A percentile compares a stretch with the other conserved stretches of the same genome.
Evolutionary conservation across 257 asterid species (phyloP).

Genomic region (Penstemon davidsonii): DNA sequence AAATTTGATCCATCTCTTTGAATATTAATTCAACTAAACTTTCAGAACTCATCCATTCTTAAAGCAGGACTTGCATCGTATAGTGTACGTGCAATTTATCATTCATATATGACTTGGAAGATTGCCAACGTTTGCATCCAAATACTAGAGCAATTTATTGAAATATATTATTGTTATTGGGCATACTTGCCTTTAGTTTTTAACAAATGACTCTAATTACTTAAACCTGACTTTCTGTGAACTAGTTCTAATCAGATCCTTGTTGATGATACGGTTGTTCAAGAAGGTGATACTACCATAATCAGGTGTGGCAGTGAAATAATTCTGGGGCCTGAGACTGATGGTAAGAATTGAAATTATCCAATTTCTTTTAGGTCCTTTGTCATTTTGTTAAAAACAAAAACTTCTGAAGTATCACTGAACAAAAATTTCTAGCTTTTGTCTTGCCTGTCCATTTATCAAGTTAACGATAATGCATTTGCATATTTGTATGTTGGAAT

Average conservation of each 20-base stretch:
- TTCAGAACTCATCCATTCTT: too few relatives aligned
- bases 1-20: too few relatives aligned
- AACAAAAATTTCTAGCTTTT: neutral
- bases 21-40: too few relatives aligned
- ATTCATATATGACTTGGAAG: too few relatives aligned
- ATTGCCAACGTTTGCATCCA: conserved; percentile 7
- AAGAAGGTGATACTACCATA: conserved; percentile 50
- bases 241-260: conserved; percentile 53
- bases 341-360: conserved; percentile 43
- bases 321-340: conserved; percentile 55
- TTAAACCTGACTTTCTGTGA: conserved; percentile 25
- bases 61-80: too few relatives aligned
- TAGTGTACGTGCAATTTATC: too few relatives aligned
- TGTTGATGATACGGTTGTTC: conserved; percentile 70
- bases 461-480: conserved; percentile 7
- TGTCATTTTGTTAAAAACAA: conserved; percentile 2
- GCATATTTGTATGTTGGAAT: conserved; percentile 3
- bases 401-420: conserved; percentile 4
- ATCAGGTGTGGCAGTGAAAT: conserved; percentile 88
- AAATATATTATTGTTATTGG: conserved; percentile 4
- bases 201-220: conserved; percentile 20
- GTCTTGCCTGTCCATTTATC: neutral
- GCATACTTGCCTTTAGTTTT: neutral
- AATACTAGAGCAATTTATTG: neutral
- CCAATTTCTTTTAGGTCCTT: conserved; percentile 17